These are phyloP conservation scores for Flaveria ramosissima DNA, from an alignment of 129 eudicot genomes.

Conservation along the genomic window DNA sequence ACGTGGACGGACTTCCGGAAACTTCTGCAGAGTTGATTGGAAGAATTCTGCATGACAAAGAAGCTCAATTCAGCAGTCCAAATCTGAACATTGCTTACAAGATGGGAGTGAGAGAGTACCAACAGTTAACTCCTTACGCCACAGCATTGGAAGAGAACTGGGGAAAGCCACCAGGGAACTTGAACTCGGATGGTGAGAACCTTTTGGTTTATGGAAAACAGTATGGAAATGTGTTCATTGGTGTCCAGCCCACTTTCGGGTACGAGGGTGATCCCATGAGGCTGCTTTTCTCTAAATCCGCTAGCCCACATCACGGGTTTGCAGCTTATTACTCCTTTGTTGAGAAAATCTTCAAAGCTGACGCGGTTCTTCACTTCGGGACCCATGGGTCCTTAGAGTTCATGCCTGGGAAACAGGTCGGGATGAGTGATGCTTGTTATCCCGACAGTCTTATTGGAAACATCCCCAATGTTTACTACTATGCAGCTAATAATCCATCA, in stretches of 20 bases:
- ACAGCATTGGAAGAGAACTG: slow-evolving; percentile 88
- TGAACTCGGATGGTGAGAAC: slow-evolving; percentile 96
- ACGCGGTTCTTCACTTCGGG: slow-evolving; percentile 95
- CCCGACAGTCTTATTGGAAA: slow-evolving; percentile 97
- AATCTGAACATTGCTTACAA: slow-evolving; percentile 88
- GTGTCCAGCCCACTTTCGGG: slow-evolving; percentile 99
- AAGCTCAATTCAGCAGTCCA: slow-evolving; percentile 98
- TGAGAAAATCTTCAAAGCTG: slow-evolving; percentile 92
- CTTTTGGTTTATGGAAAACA: slow-evolving; percentile 92
- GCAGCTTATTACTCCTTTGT: slow-evolving; percentile 97
- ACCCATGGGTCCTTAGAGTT: slow-evolving; percentile 98
- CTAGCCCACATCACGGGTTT: slow-evolving; percentile 98
- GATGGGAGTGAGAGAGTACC: slow-evolving; percentile 91
- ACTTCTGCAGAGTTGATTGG: slow-evolving; percentile 77
- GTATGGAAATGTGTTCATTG: slow-evolving; percentile 93
- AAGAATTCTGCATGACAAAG: slow-evolving; percentile 94
- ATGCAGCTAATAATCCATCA: slow-evolving; percentile 97
- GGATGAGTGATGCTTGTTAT: slow-evolving; percentile 95
- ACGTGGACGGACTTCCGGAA: slow-evolving; percentile 86
- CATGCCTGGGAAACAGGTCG: slow-evolving; percentile 99
- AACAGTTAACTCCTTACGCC: slow-evolving; percentile 81
- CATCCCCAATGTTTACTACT: slow-evolving; percentile 90
- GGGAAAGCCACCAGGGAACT: slow-evolving; percentile 99
- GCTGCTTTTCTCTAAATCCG: slow-evolving; percentile 93
- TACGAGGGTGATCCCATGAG: slow-evolving; percentile 99